Evolutionary conservation across 257 asterid genomes (phyloP).

Genomic region (Ehretia macrophylla): DNA sequence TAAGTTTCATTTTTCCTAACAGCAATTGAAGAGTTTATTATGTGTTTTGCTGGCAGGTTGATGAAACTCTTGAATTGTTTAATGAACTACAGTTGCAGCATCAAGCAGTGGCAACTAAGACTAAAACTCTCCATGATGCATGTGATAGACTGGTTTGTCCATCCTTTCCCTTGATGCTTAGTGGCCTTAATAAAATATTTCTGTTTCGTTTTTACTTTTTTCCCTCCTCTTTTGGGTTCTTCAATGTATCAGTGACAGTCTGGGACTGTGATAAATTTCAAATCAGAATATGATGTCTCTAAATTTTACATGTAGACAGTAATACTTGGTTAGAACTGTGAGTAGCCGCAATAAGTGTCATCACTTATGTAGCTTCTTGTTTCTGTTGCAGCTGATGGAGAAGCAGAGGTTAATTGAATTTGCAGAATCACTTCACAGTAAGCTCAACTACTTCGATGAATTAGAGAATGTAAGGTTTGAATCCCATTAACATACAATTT

Average conservation of each 20-base stretch:
- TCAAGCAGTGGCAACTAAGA: conserved; percentile 95
- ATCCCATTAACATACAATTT: conserved; percentile 24
- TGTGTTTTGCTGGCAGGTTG: conserved; percentile 60
- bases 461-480: conserved; percentile 94
- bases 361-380: conserved; percentile 18
- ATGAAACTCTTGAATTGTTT: conserved; percentile 90
- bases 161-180: conserved; percentile 17
- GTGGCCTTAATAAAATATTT: too few species aligned
- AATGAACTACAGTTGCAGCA: conserved; percentile 92
- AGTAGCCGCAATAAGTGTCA: not conserved
- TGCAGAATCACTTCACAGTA: conserved; percentile 93
- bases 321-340: not conserved
- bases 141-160: conserved; percentile 85
- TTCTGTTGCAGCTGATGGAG: conserved; percentile 79
- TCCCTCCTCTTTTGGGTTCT: not conserved
- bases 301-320: not conserved
- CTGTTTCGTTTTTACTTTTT: not conserved
- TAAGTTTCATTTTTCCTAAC: not conserved
- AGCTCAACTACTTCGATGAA: conserved; percentile 97
- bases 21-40: conserved; percentile 15
- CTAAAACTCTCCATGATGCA: conserved; percentile 97
- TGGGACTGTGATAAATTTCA: not conserved
- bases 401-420: conserved; percentile 88
- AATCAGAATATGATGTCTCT: not conserved
- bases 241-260: too few species aligned